Evolutionary conservation across 2,329 filamentous ascomycete genomes (phyloP).

Genomic region (Botrytis hyacinthi): DNA sequence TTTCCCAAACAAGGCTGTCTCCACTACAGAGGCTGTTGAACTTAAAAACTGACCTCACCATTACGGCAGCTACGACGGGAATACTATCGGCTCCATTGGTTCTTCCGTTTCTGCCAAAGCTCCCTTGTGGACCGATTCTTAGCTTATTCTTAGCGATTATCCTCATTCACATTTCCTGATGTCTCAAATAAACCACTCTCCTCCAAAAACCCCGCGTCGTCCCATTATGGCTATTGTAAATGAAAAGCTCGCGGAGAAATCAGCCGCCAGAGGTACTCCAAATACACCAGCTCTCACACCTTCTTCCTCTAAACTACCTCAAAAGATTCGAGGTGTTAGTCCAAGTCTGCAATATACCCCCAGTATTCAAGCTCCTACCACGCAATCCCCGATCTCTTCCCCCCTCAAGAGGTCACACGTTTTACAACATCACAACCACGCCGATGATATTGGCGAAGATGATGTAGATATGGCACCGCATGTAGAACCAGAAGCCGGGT

Average conservation of each 20-base stretch:
- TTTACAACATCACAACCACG: conserved; percentile 1
- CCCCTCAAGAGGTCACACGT: conserved; percentile 16
- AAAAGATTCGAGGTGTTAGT: conserved; percentile 17
- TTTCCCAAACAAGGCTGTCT: conserved; percentile 16
- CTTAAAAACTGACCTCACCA: conserved; percentile 5
- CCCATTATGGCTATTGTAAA: conserved; percentile 24
- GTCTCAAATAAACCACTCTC: conserved; percentile 24
- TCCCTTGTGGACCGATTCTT: background rate
- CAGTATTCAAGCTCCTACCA: conserved; percentile 14
- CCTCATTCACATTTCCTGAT: conserved; percentile 19
- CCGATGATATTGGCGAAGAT: background rate
- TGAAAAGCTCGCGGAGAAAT: conserved; percentile 19
- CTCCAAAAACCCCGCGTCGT: conserved; percentile 24
- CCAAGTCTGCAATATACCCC: background rate
- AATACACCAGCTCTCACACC: conserved; percentile 12
- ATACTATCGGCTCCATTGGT: background rate
- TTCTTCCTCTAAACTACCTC: conserved; percentile 16
- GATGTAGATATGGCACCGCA: background rate
- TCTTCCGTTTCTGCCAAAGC: background rate
- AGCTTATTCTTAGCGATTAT: conserved; percentile 10
- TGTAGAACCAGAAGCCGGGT: background rate
- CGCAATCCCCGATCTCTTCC: conserved; percentile 13
- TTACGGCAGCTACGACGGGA: conserved; percentile 22
- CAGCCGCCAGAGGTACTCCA: conserved; percentile 9
- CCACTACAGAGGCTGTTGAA: conserved; percentile 16